Conservation (phyloP, 352 stramenopile species). For the Phytophthora pseudosyringae region DNA sequence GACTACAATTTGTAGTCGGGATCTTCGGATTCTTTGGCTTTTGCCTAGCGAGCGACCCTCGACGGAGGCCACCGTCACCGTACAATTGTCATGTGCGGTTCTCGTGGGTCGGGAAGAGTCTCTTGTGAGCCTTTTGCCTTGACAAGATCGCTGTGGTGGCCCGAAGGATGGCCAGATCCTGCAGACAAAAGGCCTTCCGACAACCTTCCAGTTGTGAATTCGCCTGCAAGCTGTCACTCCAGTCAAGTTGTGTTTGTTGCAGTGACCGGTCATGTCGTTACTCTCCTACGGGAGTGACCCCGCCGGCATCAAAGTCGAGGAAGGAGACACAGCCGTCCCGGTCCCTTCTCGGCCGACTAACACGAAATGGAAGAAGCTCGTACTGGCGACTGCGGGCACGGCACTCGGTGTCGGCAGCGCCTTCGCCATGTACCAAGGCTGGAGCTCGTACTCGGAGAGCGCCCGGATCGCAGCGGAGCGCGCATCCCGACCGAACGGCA, state of each 20-base stretch:
- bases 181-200: not conserved
- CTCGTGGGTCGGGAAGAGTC: constrained; percentile 21
- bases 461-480: not conserved
- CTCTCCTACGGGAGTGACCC: constrained; percentile 30
- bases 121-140: constrained; percentile 15
- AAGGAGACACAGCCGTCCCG: not conserved
- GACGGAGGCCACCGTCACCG: constrained; percentile 9
- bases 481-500: constrained; percentile 14
- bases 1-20: not conserved
- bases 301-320: constrained; percentile 13
- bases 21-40: constrained; percentile 3
- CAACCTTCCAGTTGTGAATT: constrained; percentile 30
- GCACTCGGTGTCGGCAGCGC: constrained; percentile 23
- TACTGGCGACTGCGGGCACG: constrained; percentile 16
- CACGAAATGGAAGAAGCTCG: constrained; percentile 25
- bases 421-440: constrained; percentile 29
- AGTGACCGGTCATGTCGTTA: constrained; percentile 26
- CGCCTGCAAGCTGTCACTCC: constrained; percentile 17
- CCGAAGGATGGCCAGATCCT: not conserved
- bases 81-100: constrained; percentile 24
- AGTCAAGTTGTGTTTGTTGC: constrained; percentile 15
- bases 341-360: constrained; percentile 1
- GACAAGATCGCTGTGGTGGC: constrained; percentile 15
- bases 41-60: constrained; percentile 12
- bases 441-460: constrained; percentile 14